A percentile compares a stretch with the other conserved stretches of the same genome.
These are phyloP conservation scores for Pichia gijzeniarum DNA, from an alignment of 805 yeast species.

Conservation along the genomic window DNA sequence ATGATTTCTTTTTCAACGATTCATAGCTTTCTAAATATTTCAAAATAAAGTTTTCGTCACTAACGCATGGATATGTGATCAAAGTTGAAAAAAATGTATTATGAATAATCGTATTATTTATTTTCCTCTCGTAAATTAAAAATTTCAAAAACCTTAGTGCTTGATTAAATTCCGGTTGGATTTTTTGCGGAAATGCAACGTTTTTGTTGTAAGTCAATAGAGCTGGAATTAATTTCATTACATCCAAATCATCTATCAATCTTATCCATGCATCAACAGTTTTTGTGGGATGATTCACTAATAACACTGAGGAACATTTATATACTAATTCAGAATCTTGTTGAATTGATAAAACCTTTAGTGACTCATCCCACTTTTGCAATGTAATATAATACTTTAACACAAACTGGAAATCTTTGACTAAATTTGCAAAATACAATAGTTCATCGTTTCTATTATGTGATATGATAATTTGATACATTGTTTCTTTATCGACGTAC, in stretches of 20 bases:
- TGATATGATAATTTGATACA: slow-evolving; percentile 63
- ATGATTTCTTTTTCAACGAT: slow-evolving; percentile 12
- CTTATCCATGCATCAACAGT: slow-evolving; percentile 80
- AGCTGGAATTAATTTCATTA: slow-evolving; percentile 67
- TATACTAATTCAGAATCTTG: slow-evolving; percentile 48
- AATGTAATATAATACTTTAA: slow-evolving; percentile 60
- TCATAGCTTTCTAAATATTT: slow-evolving; percentile 38
- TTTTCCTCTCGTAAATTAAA: slow-evolving; percentile 40
- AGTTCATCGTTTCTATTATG: slow-evolving; percentile 62
- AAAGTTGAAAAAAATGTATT: slow-evolving; percentile 66
- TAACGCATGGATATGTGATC: slow-evolving; percentile 40
- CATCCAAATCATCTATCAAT: slow-evolving; percentile 43
- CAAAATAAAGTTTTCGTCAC: slow-evolving; percentile 42
- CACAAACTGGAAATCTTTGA: slow-evolving; percentile 64
- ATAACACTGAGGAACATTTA: slow-evolving; percentile 59
- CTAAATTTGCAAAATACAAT: slow-evolving; percentile 57
- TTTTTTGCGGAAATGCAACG: slow-evolving; percentile 27
- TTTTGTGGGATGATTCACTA: slow-evolving; percentile 59
- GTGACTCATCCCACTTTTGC: slow-evolving; percentile 69
- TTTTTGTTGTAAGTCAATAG: slow-evolving; percentile 60
- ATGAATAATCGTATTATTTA: slow-evolving; percentile 46
- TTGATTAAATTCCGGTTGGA: slow-evolving; percentile 46
- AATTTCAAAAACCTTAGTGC: slow-evolving; percentile 59
- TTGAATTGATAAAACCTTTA: slow-evolving; percentile 48
- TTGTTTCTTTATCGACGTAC: slow-evolving; percentile 55